These are phyloP conservation scores for Cryptococcus sp. DNA, from an alignment of 1,284 basidiomycete species.

Conservation along the genomic window DNA sequence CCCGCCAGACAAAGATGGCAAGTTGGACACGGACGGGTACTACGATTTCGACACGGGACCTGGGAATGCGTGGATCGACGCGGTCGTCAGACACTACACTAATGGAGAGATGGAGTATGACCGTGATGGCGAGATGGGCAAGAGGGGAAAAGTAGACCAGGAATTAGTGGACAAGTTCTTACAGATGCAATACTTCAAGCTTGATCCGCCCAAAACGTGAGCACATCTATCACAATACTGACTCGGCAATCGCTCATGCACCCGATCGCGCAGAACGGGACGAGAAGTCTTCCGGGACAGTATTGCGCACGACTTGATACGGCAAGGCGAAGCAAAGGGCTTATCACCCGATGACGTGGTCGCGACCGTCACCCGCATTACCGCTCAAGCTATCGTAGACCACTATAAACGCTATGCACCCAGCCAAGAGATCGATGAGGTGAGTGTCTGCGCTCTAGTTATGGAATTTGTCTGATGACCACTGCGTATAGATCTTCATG, in stretches of 20 bases:
- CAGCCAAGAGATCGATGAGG: slow-evolving; percentile 15
- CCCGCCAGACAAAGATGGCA: slow-evolving; percentile 12
- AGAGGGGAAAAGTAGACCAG: slow-evolving; percentile 27
- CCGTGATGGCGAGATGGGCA: slow-evolving; percentile 25
- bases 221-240: not conserved
- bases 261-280: slow-evolving; percentile 1
- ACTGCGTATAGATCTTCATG: slow-evolving; percentile 20
- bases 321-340: slow-evolving; percentile 10
- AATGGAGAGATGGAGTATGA: slow-evolving; percentile 25
- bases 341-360: slow-evolving; percentile 18
- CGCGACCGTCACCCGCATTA: slow-evolving; percentile 26
- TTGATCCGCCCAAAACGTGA: slow-evolving; percentile 32
- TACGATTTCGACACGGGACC: slow-evolving; percentile 36
- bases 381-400: slow-evolving; percentile 19
- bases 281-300: slow-evolving; percentile 24
- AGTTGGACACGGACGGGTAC: slow-evolving; percentile 14
- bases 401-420: slow-evolving; percentile 16
- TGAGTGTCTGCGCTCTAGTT: not conserved
- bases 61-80: slow-evolving; percentile 32
- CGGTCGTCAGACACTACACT: slow-evolving; percentile 22
- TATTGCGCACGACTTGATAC: slow-evolving; percentile 17
- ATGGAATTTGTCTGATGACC: not conserved
- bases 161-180: slow-evolving; percentile 26
- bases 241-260: not conserved
- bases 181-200: slow-evolving; percentile 21